Evolutionary conservation across 2,329 filamentous ascomycete species (phyloP).

Genomic region (Ascochyta koolunga): DNA sequence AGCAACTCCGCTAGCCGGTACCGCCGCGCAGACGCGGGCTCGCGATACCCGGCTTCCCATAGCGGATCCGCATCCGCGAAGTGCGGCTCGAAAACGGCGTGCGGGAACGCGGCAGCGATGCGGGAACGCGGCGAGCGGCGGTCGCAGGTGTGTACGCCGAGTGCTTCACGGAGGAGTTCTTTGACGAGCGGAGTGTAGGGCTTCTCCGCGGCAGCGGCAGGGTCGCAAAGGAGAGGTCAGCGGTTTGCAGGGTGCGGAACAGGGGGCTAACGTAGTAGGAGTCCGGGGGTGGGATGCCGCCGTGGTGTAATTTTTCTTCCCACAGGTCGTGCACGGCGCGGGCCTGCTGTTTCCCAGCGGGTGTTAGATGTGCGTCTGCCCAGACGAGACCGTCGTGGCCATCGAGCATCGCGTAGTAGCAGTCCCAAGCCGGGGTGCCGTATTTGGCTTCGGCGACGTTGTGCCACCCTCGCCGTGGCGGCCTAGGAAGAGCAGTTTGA

Average conservation of each 20-base stretch:
- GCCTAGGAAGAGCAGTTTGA: constrained; percentile 70
- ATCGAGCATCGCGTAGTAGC: constrained; percentile 68
- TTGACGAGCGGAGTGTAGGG: constrained; percentile 66
- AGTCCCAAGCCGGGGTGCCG: constrained; percentile 71
- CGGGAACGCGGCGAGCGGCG: constrained; percentile 60
- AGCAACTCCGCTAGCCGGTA: constrained; percentile 49
- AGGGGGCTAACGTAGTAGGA: constrained; percentile 70
- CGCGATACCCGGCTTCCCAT: constrained; percentile 53
- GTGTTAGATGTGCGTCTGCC: constrained; percentile 68
- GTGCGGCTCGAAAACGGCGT: constrained; percentile 62
- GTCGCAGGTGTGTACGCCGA: constrained; percentile 73
- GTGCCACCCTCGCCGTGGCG: constrained; percentile 73
- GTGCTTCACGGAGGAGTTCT: constrained; percentile 68
- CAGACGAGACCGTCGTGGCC: constrained; percentile 68
- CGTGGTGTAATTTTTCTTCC: constrained; percentile 56
- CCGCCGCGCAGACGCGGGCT: constrained; percentile 31
- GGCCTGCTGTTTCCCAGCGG: constrained; percentile 64
- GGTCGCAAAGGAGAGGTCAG: constrained; percentile 64
- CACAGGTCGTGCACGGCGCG: constrained; percentile 65
- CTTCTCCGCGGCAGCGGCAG: constrained; percentile 56
- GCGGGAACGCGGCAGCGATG: constrained; percentile 58
- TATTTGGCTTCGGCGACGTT: constrained; percentile 72
- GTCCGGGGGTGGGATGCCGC: constrained; percentile 65
- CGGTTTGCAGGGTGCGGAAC: constrained; percentile 67
- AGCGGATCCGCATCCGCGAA: constrained; percentile 65